A percentile compares a stretch with the other conserved stretches of the same genome.
Evolutionary conservation across 176 grass and related monocot genomes (phyloP).

Genomic region (Oryza longistaminata): DNA sequence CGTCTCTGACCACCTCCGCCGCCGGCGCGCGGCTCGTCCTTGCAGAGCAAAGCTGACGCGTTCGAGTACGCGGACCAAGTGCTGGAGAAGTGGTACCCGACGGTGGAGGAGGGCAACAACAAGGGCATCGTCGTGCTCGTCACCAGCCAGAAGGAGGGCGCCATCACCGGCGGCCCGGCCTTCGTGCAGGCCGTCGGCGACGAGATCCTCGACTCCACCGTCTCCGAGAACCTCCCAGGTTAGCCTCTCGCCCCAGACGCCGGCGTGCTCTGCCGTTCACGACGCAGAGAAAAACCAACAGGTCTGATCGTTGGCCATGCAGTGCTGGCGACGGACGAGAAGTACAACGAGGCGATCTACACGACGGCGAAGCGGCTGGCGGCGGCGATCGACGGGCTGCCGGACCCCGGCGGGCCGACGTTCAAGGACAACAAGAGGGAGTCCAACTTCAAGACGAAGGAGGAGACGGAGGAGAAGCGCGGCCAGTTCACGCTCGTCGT

Average conservation of each 20-base stretch:
- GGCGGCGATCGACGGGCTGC: slow-evolving; percentile 81
- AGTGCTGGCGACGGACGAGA: slow-evolving; percentile 96
- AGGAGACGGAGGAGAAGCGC: slow-evolving; percentile 96
- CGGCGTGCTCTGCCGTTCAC: not conserved
- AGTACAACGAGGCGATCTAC: slow-evolving; percentile 88
- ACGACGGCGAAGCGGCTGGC: slow-evolving; percentile 69
- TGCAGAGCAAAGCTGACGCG: slow-evolving; percentile 97
- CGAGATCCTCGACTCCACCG: slow-evolving; percentile 71
- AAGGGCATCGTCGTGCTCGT: slow-evolving; percentile 93
- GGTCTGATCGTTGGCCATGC: not conserved
- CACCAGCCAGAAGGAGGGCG: slow-evolving; percentile 99
- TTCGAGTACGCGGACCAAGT: slow-evolving; percentile 99
- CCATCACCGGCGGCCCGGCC: slow-evolving; percentile 84
- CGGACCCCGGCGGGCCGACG: slow-evolving; percentile 80
- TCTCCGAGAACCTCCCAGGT: slow-evolving; percentile 94
- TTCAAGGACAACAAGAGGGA: slow-evolving; percentile 94
- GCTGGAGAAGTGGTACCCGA: slow-evolving; percentile 99
- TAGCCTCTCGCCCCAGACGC: not conserved
- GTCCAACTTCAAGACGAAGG: slow-evolving; percentile 87
- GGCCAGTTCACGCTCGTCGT: slow-evolving; percentile 96
- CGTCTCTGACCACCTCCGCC: not conserved
- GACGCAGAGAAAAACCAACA: not conserved
- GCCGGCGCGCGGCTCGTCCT: not conserved
- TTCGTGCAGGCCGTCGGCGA: slow-evolving; percentile 86
- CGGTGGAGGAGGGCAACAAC: slow-evolving; percentile 86